These are phyloP conservation scores for Saccharomycopsis javanensis DNA, from an alignment of 805 yeast genomes.

Conservation along the genomic window DNA sequence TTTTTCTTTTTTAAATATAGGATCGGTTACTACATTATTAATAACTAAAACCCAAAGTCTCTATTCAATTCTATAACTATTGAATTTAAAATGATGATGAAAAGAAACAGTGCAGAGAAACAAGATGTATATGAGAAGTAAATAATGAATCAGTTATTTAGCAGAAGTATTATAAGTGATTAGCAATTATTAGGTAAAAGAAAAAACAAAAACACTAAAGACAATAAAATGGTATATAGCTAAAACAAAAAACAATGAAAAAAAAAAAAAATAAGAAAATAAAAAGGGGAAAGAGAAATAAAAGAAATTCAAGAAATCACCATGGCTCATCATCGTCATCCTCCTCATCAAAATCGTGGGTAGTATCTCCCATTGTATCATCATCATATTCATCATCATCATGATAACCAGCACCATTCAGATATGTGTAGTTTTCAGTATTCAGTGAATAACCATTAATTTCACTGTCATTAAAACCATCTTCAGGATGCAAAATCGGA, in stretches of 20 bases:
- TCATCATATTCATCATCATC: not conserved
- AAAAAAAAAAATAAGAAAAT: not conserved
- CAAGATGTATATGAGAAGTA: not conserved
- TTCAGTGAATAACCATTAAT: slow-evolving; percentile 18
- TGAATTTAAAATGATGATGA: too few relatives aligned
- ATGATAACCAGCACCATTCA: slow-evolving; percentile 20
- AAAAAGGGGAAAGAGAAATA: too few relatives aligned
- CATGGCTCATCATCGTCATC: not conserved
- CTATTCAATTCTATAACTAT: too few relatives aligned
- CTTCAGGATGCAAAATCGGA: not conserved
- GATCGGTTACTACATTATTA: too few relatives aligned
- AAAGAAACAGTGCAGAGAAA: not conserved
- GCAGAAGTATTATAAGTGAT: not conserved
- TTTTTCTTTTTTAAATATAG: too few relatives aligned
- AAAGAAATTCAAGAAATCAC: not conserved
- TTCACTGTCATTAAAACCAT: slow-evolving; percentile 9
- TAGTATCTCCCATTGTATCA: not conserved
- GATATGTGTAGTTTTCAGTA: slow-evolving; percentile 20
- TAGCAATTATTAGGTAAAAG: not conserved
- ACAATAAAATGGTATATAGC: not conserved
- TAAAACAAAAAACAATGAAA: not conserved
- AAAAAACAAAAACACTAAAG: not conserved
- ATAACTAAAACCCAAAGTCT: too few relatives aligned
- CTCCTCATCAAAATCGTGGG: not conserved
- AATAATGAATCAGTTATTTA: not conserved